These are phyloP conservation scores for Rhodotorula sphaerocarpa DNA, from an alignment of 768 basidiomycete species.

Conservation along the genomic window DNA sequence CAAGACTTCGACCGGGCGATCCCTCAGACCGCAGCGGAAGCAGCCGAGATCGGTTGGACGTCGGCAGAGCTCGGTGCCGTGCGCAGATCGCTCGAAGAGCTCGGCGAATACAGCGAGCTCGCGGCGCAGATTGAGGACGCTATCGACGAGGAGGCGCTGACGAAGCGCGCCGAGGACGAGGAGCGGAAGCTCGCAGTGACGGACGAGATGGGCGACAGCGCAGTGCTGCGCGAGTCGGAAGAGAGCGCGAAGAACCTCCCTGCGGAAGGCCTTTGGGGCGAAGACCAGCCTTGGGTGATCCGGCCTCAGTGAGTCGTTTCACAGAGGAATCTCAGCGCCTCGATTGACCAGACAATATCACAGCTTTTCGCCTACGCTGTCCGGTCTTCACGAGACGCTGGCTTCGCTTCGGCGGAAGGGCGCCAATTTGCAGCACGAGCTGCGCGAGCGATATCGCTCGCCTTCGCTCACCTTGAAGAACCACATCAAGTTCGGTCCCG, in stretches of 20 bases:
- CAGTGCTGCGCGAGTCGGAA: constrained; percentile 30
- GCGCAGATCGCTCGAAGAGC: constrained; percentile 51
- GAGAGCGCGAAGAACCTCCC: neutral
- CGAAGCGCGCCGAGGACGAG: constrained; percentile 43
- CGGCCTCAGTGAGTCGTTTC: neutral
- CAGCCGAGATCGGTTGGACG: neutral
- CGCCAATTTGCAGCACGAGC: neutral
- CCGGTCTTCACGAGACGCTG: neutral
- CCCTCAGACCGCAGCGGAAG: neutral
- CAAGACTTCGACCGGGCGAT: constrained; percentile 47
- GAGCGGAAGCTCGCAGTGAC: constrained; percentile 10
- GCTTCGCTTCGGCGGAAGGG: neutral
- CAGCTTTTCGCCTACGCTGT: constrained; percentile 17
- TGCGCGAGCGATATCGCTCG: constrained; percentile 1
- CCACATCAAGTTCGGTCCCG: constrained; percentile 6
- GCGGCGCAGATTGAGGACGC: constrained; percentile 51
- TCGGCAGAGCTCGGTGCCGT: constrained; percentile 32
- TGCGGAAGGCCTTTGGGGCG: constrained; percentile 37
- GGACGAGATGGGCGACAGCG: constrained; percentile 11
- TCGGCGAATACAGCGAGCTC: constrained; percentile 53
- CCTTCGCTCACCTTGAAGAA: constrained; percentile 7
- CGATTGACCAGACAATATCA: too few relatives aligned
- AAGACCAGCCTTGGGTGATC: constrained; percentile 22
- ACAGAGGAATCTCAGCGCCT: neutral
- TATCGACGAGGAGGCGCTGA: constrained; percentile 43